These are phyloP conservation scores for Alternaria tenuissima DNA, from an alignment of 2,329 filamentous ascomycete species.

Conservation along the genomic window DNA sequence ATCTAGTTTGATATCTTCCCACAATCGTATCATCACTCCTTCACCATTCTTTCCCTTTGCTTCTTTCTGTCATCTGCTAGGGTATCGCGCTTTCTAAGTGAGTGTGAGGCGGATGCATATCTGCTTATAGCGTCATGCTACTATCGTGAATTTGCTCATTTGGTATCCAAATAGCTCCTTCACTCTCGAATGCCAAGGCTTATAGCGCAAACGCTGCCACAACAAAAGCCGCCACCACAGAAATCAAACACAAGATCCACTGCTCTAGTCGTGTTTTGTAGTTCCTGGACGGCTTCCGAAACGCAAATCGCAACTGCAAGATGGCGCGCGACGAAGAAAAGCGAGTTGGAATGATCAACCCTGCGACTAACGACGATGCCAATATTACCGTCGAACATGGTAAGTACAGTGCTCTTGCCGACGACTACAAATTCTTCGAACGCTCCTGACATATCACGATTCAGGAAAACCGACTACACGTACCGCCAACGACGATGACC, in stretches of 20 bases:
- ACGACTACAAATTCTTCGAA: no score
- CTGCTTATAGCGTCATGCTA: not conserved
- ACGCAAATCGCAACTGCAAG: not conserved
- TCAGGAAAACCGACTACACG: not conserved
- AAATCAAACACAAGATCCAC: not conserved
- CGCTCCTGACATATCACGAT: not conserved
- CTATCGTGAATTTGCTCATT: not conserved
- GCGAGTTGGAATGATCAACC: not conserved
- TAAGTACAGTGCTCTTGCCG: not conserved
- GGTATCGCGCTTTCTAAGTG: no score
- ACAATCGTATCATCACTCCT: no score
- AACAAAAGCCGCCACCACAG: not conserved
- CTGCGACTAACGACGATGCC: no score
- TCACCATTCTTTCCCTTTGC: no score
- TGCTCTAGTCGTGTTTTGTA: no score
- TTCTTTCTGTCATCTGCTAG: no score
- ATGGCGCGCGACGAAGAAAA: not conserved
- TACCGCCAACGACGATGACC: no score
- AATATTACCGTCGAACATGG: not conserved
- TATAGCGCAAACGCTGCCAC: not conserved
- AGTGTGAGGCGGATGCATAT: not conserved
- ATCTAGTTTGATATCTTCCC: fast-evolving
- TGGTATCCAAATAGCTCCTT: not conserved
- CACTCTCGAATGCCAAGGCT: not conserved
- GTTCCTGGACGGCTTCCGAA: not conserved